Evolutionary conservation across 2,329 filamentous ascomycete genomes (phyloP).

Genomic region (Aspergillus japonicus): DNA sequence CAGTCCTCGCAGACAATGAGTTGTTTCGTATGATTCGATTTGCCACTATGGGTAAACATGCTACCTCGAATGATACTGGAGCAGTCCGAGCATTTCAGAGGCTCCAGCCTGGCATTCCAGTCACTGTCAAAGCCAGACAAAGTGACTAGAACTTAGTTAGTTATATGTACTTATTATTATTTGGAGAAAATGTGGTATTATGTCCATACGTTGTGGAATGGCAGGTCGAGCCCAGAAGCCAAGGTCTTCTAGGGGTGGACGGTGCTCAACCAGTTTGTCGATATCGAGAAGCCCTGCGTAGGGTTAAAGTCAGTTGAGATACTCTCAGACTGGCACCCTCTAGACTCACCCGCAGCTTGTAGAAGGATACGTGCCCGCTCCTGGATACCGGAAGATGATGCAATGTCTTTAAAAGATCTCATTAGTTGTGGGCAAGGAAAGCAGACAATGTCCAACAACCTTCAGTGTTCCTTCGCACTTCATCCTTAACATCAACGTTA

Average conservation of each 20-base stretch:
- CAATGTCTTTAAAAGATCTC: slow-evolving; percentile 24
- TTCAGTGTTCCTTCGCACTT: no score
- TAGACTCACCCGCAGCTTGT: neutral
- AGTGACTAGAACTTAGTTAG: neutral
- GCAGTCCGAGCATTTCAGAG: slow-evolving; percentile 17
- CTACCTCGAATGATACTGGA: slow-evolving; percentile 25
- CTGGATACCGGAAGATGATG: no score
- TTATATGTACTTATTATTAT: neutral
- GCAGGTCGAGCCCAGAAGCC: slow-evolving; percentile 14
- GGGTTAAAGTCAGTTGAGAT: no score
- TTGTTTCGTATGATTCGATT: neutral
- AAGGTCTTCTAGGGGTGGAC: slow-evolving; percentile 20
- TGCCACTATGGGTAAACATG: slow-evolving; percentile 20
- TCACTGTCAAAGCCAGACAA: no score
- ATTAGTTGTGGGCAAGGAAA: neutral
- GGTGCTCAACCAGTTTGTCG: slow-evolving; percentile 41
- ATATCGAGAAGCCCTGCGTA: slow-evolving; percentile 34
- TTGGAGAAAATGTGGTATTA: neutral
- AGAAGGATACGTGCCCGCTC: no score
- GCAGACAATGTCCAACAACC: no score
- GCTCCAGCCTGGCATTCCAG: slow-evolving; percentile 13
- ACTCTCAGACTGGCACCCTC: slow-evolving; percentile 31
- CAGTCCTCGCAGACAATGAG: slow-evolving; percentile 34
- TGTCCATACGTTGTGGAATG: slow-evolving; percentile 17
- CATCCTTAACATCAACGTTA: no score